Evolutionary conservation across 2,329 filamentous ascomycete species (phyloP), one percentile per base, ranked within the genome.

Genomic region (Stemphylium lycopersici): DNA sequence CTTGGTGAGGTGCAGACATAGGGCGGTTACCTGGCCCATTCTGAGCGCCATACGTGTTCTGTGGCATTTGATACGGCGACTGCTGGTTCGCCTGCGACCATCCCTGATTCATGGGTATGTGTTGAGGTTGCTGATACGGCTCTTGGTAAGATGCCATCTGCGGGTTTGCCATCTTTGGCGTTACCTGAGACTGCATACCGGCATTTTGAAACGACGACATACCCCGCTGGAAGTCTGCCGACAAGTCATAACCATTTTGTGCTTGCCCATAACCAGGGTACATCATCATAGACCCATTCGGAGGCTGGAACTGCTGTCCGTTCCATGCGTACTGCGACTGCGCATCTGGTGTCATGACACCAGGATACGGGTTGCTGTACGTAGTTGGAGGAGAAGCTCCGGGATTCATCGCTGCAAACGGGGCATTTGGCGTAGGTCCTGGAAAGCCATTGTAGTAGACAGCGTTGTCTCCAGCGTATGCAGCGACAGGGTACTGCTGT

Each of bases 201-300:
- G 72, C 63, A 16, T 67, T 66, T 52, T 80, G 78, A 55, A 80
- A 78, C 3, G 75, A 76, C 16, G 75, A 71, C 74, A 82, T 80
- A 20, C 73, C 69, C 40, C 77, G 74, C 59, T 80, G 78, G 52
- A 81, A 81, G 48, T 80, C 76, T 4, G 67, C 59, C 4, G 76
- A 74, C 4, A 81, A 52, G 50, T 82, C 79, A 47, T 79, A 81
- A 3, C 69, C 69, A 39, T 74, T 74, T 36, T 71, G 71, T 58
- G 62, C 53, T 41, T 62, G 59, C 39, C 56, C 62, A 62, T 69
- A 72, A 38, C 55, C 55, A 22, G 68, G 65, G 46, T 73, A 74
- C 40, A 59, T 54, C 58, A 68, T 61, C 13, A 68, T 61, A 4
- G 70, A 50, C 10, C 59, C 61, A 38, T 65, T 68, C 11, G 67